Evolutionary conservation across 495 filamentous ascomycete species (phyloP), one percentile per base, ranked within the genome.

Genomic region (Penicillium atrosanguineum): DNA sequence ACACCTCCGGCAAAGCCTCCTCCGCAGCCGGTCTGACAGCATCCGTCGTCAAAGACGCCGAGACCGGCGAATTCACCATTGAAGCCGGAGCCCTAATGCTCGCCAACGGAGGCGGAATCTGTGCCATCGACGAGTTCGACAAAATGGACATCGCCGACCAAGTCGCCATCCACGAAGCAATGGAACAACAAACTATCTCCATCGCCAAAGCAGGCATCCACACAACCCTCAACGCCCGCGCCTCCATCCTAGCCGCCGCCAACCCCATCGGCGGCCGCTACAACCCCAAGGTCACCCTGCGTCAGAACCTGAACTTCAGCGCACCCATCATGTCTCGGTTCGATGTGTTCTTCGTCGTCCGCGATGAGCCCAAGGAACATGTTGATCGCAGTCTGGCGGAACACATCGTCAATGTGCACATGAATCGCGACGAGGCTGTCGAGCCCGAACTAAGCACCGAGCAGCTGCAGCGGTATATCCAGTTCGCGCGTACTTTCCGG

Each of bases 181-280:
- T 99, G 94, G 94, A 99, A 81, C 94, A 99, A 74, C 94, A 99
- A 75, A 99, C 94, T 18, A 99, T 99, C 60, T 97, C 93, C 19
- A 99, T 99, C 68, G 94, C 94, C 53, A 99, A 99, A 66, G 94
- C 94, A 4, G 94, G 94, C 63, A 99, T 99, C 55, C 94, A 99
- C 68, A 95, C 94, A 3, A 99, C 94, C 0, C 85, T 99, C 38
- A 99, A 97, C 61, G 94, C 94, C 1, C 78, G 94, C 25, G 97
- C 94, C 4, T 90, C 86, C 14, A 99, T 99, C 66, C 86, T 99
- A 23, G 94, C 94, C 1, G 94, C 94, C 0, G 94, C 94, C 11
- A 99, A 99, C 68, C 94, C 94, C 0, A 91, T 99, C 7, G 92
- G 92, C 8, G 94, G 94, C 1, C 82, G 94, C 0, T 99, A 99